Evolutionary conservation across 1,139 yeast species (phyloP), one percentile per base, ranked within the genome.

Genomic region (Hemisphaericaspora xylofermentans): DNA sequence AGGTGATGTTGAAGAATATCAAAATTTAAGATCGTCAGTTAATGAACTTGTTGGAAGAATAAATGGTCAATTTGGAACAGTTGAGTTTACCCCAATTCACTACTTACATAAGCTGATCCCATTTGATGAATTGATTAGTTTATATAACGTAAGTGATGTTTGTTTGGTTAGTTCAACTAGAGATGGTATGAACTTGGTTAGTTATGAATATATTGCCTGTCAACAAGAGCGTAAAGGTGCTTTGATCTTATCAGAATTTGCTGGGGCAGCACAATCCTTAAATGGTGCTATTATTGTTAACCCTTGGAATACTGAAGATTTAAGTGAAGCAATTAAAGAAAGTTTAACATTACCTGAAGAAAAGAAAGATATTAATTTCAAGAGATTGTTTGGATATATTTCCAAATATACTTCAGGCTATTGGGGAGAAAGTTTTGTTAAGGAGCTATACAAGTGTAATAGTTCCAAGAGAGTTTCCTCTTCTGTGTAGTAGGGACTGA

Each of bases 1-100:
- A 54, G 98, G 96, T 38, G 98, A 93, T 54, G 99, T 94, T 21
- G 98, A 94, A 64, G 99, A 94, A 61, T 94, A 94, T 63, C 98
- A 93, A 60, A 85, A 88, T 54, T 71, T 94, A 51, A 76, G 98
- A 48, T 89, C 97, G 4, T 89, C 88, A 6, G 98, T 94, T 15
- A 94, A 93, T 60, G 98, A 94, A 64, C 74, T 94, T 38, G 97
- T 94, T 33, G 98, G 99, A 17, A 76, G 98, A 56, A 91, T 94
- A 56, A 94, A 94, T 61, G 99, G 99, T 29, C 81, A 82, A 53
- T 94, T 88, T 58, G 98, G 99, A 44, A 89, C 98, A 1, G 89
- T 93, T 32, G 98, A 94, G 63, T 94, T 93, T 68, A 96, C 91
- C 9, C 98, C 99, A 5, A 93, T 93, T 51, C 99, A 93, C 66